A percentile compares a stretch with the other conserved stretches of the same genome.
phyloP scores from a whole-genome alignment of 2,329 filamentous ascomycete species.

The Aspergillus pseudoviridinutans region DNA sequence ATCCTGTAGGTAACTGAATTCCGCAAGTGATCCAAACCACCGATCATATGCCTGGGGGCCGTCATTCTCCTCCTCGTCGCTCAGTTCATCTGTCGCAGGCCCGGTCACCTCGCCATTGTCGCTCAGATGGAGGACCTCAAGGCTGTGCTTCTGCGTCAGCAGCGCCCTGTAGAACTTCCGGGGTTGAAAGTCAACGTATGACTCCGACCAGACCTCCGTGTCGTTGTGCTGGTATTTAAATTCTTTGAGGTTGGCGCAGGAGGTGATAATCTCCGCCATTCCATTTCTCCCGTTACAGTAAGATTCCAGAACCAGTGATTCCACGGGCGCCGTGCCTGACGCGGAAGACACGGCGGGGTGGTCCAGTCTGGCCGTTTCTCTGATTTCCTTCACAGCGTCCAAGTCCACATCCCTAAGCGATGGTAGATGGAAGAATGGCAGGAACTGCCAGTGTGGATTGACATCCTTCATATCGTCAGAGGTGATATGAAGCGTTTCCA shows the following conservation, averaged over 20 bases:
- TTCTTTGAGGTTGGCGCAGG: conserved; percentile 11
- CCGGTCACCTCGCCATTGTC: background rate
- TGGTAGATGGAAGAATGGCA: conserved; percentile 5
- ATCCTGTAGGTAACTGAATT: background rate
- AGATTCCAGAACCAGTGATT: background rate
- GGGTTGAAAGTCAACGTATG: conserved; percentile 2
- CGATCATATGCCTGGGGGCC: background rate
- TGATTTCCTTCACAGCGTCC: background rate
- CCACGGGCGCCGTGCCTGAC: background rate
- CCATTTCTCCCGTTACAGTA: background rate
- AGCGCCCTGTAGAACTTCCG: conserved; percentile 5
- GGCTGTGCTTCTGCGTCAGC: conserved; percentile 7
- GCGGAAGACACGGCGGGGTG: background rate
- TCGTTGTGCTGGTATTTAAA: conserved; percentile 13
- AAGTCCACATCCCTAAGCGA: background rate
- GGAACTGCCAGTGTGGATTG: background rate
- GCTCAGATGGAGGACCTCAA: conserved; percentile 9
- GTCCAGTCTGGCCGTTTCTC: background rate
- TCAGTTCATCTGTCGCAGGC: background rate
- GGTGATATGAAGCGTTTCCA: background rate
- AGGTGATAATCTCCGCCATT: conserved; percentile 8
- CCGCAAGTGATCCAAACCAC: background rate
- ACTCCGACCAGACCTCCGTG: background rate
- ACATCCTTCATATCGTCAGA: background rate
- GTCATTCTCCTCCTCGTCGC: background rate